phyloP scores from a whole-genome alignment of 768 basidiomycete species.

The Mycena metata region DNA sequence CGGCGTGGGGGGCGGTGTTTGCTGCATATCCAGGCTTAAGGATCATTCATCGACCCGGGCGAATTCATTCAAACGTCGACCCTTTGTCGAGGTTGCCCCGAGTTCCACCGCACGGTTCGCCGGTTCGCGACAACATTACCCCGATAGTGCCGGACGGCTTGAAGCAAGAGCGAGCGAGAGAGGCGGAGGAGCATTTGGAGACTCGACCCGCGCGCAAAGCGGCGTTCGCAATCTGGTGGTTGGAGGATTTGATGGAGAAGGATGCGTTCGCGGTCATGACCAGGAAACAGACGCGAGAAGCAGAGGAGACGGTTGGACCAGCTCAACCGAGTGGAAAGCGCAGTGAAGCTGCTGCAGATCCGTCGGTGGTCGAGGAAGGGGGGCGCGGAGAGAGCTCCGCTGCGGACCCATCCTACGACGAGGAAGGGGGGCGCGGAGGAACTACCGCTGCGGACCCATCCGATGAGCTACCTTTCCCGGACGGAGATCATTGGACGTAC shows the following conservation, averaged over 20 bases:
- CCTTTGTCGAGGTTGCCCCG: not conserved
- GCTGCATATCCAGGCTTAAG: too few relatives aligned
- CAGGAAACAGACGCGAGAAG: not conserved
- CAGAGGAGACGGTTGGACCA: too few relatives aligned
- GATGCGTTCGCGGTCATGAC: not conserved
- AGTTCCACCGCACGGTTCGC: not conserved
- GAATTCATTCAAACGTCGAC: slow-evolving; percentile 40
- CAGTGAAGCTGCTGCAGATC: too few relatives aligned
- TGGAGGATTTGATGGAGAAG: not conserved
- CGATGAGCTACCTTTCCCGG: too few relatives aligned
- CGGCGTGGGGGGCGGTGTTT: too few relatives aligned
- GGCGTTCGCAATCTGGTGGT: not conserved
- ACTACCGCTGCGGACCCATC: too few relatives aligned
- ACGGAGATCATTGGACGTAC: too few relatives aligned
- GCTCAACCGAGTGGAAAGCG: too few relatives aligned
- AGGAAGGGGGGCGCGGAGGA: too few relatives aligned
- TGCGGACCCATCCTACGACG: not conserved
- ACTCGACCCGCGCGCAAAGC: not conserved
- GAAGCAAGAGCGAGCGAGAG: not conserved
- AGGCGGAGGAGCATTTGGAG: not conserved
- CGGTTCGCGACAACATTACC: not conserved
- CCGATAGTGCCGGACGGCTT: not conserved
- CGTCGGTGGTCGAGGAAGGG: too few relatives aligned
- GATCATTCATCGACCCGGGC: slow-evolving; percentile 46
- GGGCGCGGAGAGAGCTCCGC: too few relatives aligned